Evolutionary conservation across 2,329 filamentous ascomycete species (phyloP).

Genomic region (Trichophyton rubrum): DNA sequence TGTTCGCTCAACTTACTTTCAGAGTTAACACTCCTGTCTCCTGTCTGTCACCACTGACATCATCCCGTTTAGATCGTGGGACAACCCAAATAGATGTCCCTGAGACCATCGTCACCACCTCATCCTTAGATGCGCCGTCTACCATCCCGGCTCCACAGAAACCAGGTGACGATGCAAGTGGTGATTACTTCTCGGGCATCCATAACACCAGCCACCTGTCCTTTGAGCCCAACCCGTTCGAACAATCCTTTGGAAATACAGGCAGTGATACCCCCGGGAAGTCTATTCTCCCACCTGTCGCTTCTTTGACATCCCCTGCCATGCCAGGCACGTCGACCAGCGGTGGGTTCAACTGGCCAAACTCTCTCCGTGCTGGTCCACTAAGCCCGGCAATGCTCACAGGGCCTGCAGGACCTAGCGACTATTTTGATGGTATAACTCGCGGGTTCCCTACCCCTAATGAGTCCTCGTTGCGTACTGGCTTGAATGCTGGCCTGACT

Average conservation of each 20-base stretch:
- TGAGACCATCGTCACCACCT: slow-evolving; percentile 36
- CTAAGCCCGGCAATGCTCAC: slow-evolving; percentile 95
- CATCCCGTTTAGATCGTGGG: slow-evolving; percentile 15
- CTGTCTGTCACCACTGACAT: not conserved
- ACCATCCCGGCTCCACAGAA: slow-evolving; percentile 60
- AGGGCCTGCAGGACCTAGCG: slow-evolving; percentile 57
- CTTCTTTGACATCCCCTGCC: slow-evolving; percentile 79
- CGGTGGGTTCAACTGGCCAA: slow-evolving; percentile 62
- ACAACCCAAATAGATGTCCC: slow-evolving; percentile 15
- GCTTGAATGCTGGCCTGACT: slow-evolving; percentile 52
- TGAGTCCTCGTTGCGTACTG: slow-evolving; percentile 79
- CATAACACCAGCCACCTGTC: slow-evolving; percentile 40
- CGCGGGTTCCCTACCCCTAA: slow-evolving; percentile 80
- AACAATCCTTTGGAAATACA: slow-evolving; percentile 70
- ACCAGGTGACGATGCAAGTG: slow-evolving; percentile 26
- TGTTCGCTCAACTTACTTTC: not conserved
- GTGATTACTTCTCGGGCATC: slow-evolving; percentile 57
- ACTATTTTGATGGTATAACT: slow-evolving; percentile 81
- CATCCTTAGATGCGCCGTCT: slow-evolving; percentile 48
- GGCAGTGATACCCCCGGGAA: slow-evolving; percentile 69
- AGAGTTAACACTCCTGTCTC: not conserved
- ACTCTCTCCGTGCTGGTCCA: slow-evolving; percentile 80
- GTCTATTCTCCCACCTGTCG: slow-evolving; percentile 74
- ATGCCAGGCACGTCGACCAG: slow-evolving; percentile 63
- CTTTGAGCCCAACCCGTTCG: slow-evolving; percentile 87